phyloP scores from a whole-genome alignment of 108 stramenopile species.

The Ochromonas danica region DNA sequence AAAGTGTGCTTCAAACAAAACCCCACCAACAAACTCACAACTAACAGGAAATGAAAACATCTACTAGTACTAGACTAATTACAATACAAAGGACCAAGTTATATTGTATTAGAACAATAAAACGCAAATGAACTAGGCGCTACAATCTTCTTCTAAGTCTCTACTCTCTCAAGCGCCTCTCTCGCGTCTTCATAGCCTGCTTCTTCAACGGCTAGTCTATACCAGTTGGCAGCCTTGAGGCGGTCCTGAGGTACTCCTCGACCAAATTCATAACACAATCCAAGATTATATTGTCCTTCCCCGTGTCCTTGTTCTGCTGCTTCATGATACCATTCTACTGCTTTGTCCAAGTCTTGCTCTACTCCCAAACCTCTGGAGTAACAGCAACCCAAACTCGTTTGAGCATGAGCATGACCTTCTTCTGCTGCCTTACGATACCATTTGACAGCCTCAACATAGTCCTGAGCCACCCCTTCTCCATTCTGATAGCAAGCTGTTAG shows the following conservation, averaged over 20 bases:
- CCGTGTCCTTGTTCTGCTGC: not conserved
- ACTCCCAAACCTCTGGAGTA: not conserved
- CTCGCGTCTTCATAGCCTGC: too few species aligned
- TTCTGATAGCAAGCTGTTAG: not conserved
- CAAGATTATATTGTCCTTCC: not conserved
- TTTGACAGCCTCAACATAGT: not conserved
- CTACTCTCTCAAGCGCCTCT: too few species aligned
- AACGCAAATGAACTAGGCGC: too few species aligned
- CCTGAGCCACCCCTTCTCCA: not conserved
- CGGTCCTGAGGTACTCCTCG: not conserved
- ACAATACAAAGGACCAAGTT: too few species aligned
- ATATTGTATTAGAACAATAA: too few species aligned
- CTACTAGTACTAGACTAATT: too few species aligned
- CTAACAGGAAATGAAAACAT: too few species aligned
- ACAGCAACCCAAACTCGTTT: not conserved
- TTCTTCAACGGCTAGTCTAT: not conserved
- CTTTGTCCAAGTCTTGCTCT: not conserved
- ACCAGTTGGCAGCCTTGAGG: not conserved
- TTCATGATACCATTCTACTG: not conserved
- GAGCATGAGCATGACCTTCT: not conserved
- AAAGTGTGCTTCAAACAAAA: too few species aligned
- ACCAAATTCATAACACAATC: not conserved
- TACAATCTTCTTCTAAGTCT: too few species aligned
- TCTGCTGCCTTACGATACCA: constrained; percentile 16
- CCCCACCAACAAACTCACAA: too few species aligned